phyloP scores from a whole-genome alignment of 345 rosid species.

The Murraya koenigii region DNA sequence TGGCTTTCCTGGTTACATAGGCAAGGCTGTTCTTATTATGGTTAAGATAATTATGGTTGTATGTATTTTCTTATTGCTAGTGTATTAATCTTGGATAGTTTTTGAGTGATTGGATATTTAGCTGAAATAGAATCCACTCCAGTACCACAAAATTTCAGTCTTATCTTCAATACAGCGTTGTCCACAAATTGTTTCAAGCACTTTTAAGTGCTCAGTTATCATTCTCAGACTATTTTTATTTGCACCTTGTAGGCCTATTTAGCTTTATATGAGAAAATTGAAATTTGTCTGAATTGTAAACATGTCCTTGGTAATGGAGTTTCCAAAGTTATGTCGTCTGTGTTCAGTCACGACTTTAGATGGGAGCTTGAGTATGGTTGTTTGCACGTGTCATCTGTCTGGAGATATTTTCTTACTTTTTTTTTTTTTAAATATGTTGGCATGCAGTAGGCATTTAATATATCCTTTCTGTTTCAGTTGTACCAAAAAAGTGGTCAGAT shows the following conservation, averaged over 20 bases:
- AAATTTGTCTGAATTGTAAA: no score
- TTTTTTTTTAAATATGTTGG: background rate
- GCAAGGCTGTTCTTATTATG: background rate
- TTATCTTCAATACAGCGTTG: background rate
- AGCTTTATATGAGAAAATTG: no score
- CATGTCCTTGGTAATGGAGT: no score
- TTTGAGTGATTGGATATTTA: background rate
- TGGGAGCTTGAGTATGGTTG: background rate
- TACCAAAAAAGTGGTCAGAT: background rate
- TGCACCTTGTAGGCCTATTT: no score
- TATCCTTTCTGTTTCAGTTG: background rate
- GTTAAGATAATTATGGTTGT: background rate
- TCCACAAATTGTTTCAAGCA: background rate
- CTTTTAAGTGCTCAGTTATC: background rate
- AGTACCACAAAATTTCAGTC: background rate
- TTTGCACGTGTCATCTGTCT: background rate
- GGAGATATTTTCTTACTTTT: no score
- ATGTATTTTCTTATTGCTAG: background rate
- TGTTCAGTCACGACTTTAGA: background rate
- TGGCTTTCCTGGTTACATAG: background rate
- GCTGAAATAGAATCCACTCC: background rate
- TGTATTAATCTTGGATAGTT: background rate
- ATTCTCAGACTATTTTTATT: no score
- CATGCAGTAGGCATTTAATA: background rate
- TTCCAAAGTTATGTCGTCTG: no score